These are phyloP conservation scores for Tilletia setariae DNA, from an alignment of 1,284 basidiomycete species.

Conservation along the genomic window DNA sequence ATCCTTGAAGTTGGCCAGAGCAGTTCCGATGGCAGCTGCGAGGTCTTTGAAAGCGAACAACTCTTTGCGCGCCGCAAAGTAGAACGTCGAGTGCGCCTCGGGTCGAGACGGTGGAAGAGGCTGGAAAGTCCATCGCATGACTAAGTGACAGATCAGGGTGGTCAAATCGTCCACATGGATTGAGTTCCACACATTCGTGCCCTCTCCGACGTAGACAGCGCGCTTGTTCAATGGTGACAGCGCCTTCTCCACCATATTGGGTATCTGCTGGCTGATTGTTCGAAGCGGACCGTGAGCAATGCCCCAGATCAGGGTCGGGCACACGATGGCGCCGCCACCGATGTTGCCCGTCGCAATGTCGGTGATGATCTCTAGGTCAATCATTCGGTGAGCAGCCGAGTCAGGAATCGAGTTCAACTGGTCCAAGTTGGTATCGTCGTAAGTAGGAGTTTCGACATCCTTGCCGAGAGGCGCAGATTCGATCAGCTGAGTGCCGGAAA, in stretches of 20 bases:
- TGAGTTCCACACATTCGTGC: constrained; percentile 21
- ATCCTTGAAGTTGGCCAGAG: background rate
- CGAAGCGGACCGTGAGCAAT: constrained; percentile 15
- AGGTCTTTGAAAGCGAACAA: constrained; percentile 19
- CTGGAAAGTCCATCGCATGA: constrained; percentile 3
- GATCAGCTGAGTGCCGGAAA: constrained; percentile 23
- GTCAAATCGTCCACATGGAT: constrained; percentile 19
- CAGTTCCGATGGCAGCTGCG: constrained; percentile 17
- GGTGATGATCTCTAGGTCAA: constrained; percentile 23
- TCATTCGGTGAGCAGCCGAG: constrained; percentile 23
- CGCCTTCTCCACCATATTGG: constrained; percentile 21
- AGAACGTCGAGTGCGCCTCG: constrained; percentile 17
- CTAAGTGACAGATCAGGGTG: constrained; percentile 11
- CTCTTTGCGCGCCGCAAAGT: constrained; percentile 19
- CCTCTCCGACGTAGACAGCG: constrained; percentile 21
- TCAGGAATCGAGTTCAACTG: constrained; percentile 20
- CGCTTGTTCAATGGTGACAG: constrained; percentile 18
- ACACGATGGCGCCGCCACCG: constrained; percentile 20
- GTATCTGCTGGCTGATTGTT: constrained; percentile 11
- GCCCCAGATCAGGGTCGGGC: constrained; percentile 26
- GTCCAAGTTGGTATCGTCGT: constrained; percentile 17
- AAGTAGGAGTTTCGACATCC: constrained; percentile 18
- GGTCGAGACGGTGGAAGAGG: background rate
- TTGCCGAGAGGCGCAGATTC: constrained; percentile 20
- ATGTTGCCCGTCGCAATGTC: constrained; percentile 16